Evolutionary conservation across 2,329 filamentous ascomycete species (phyloP).

Genomic region (Lanzia echinophila): DNA sequence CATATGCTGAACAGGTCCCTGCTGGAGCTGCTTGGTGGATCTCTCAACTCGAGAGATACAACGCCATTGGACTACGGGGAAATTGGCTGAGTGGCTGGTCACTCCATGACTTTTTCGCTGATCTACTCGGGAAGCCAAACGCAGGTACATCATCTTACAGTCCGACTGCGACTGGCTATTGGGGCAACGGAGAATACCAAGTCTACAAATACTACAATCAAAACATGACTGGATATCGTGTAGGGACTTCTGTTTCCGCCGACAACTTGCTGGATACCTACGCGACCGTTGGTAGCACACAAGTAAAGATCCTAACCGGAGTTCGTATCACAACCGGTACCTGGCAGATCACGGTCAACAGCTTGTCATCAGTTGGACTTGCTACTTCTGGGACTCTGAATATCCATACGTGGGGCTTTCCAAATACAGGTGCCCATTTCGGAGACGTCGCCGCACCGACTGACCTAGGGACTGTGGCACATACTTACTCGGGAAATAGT

Average conservation of each 20-base stretch:
- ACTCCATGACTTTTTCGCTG: conserved; percentile 20
- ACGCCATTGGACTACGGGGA: conserved; percentile 15
- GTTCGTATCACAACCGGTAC: conserved; percentile 16
- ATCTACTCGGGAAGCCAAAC: conserved; percentile 18
- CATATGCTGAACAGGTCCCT: conserved; percentile 12
- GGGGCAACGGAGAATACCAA: conserved; percentile 37
- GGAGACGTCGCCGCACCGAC: conserved; percentile 19
- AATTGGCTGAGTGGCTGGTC: conserved; percentile 14
- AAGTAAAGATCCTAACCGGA: conserved; percentile 19
- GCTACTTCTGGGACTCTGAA: conserved; percentile 16
- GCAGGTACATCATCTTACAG: conserved; percentile 12
- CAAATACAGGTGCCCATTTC: conserved; percentile 16
- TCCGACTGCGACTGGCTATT: conserved; percentile 31
- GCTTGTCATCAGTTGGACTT: conserved; percentile 16
- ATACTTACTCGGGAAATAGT: conserved; percentile 31
- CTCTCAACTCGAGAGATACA: conserved; percentile 15
- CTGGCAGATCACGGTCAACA: conserved; percentile 22
- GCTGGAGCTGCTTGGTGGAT: conserved; percentile 15
- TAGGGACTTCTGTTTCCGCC: conserved; percentile 31
- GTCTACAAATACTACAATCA: conserved; percentile 42
- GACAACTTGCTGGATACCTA: conserved; percentile 19
- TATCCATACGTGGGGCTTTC: conserved; percentile 27
- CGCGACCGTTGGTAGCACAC: conserved; percentile 17
- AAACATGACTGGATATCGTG: conserved; percentile 38
- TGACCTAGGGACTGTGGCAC: conserved; percentile 28